Evolutionary conservation across 176 grass and related monocot species (phyloP).

Genomic region (Rhynchospora pubera): DNA sequence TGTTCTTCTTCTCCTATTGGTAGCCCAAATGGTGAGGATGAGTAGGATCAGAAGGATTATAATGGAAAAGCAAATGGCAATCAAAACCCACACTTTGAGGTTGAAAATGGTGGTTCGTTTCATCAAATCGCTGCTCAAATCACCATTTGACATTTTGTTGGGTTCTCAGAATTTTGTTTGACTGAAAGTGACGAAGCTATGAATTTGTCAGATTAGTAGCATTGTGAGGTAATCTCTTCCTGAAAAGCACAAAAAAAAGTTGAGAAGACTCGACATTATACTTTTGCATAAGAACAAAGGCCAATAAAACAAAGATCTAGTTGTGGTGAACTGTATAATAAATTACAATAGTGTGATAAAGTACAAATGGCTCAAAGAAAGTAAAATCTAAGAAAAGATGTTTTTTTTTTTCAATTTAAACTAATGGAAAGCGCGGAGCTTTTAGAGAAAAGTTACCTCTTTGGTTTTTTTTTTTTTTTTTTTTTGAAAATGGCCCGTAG

Average conservation of each 20-base stretch:
- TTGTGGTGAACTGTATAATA: not conserved
- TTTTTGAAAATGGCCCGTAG: no score
- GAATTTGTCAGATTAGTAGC: not conserved
- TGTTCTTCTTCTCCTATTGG: conserved; percentile 44
- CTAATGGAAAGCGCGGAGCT: not conserved
- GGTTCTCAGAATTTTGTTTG: conserved; percentile 11
- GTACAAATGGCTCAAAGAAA: not conserved
- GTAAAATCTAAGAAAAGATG: not conserved
- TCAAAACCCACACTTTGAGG: conserved; percentile 74
- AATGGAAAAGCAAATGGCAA: conserved; percentile 60
- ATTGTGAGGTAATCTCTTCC: not conserved
- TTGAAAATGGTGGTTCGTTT: conserved; percentile 54
- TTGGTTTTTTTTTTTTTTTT: no score
- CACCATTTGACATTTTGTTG: conserved; percentile 29
- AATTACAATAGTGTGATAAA: not conserved
- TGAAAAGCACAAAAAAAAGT: conserved; percentile 8
- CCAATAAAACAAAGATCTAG: not conserved
- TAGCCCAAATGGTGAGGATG: conserved; percentile 76
- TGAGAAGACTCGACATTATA: not conserved
- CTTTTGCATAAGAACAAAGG: not conserved
- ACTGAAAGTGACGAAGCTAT: not conserved
- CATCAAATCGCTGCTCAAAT: conserved; percentile 45
- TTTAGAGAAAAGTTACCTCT: conserved; percentile 26
- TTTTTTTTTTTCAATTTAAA: not conserved
- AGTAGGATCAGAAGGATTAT: conserved; percentile 70